These are phyloP conservation scores for Phytophthora tubulina DNA, from an alignment of 352 stramenopile genomes.

Conservation along the genomic window DNA sequence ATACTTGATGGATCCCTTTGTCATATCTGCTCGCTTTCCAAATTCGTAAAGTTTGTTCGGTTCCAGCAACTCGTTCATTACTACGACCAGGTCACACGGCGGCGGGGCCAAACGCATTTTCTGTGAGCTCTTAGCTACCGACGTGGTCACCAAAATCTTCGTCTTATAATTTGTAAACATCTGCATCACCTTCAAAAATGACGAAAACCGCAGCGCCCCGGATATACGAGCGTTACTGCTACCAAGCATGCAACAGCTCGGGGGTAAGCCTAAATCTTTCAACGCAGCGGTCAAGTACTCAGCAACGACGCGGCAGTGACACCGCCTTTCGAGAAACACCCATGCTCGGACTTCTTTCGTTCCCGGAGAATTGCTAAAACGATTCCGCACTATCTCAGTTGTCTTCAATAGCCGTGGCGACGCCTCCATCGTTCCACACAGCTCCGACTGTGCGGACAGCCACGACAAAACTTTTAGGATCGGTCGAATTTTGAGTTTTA, in stretches of 20 bases:
- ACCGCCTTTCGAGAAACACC: conserved; percentile 82
- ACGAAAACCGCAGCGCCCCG: conserved; percentile 67
- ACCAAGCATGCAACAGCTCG: conserved; percentile 82
- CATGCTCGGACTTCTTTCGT: conserved; percentile 44
- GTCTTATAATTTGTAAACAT: conserved; percentile 65
- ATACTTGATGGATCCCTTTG: conserved; percentile 72
- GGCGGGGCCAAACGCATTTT: conserved; percentile 54
- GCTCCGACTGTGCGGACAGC: conserved; percentile 43
- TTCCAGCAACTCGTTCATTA: conserved; percentile 85
- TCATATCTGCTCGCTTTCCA: conserved; percentile 50
- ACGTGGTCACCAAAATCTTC: conserved; percentile 84
- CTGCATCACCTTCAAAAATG: conserved; percentile 72
- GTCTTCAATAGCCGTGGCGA: conserved; percentile 71
- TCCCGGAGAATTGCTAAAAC: conserved; percentile 48
- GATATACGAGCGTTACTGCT: conserved; percentile 73
- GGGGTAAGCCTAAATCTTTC: conserved; percentile 50
- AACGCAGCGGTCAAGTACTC: conserved; percentile 78
- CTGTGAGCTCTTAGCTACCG: conserved; percentile 65
- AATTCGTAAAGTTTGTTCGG: conserved; percentile 81
- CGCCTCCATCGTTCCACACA: conserved; percentile 49
- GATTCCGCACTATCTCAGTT: conserved; percentile 54
- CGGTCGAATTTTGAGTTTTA: conserved; percentile 47
- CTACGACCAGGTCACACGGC: conserved; percentile 71
- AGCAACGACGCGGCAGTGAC: conserved; percentile 74
- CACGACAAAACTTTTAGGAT: conserved; percentile 74